Base-by-base conservation (phyloP, 1,139 yeast species). In the Scheffersomyces illinoinensis region DNA sequence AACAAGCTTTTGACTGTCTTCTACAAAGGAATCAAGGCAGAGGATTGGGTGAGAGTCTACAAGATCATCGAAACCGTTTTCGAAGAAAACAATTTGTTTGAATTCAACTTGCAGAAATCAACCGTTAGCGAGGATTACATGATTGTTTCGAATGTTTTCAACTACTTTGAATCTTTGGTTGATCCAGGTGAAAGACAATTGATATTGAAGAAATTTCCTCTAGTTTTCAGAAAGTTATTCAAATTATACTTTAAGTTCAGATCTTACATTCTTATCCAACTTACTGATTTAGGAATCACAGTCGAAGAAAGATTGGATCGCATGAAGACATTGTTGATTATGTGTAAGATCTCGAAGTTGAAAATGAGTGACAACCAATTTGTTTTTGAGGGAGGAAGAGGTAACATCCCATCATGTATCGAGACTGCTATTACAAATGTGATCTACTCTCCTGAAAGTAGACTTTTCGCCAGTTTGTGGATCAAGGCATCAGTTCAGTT, bases 341-440 rank as follows among this genome's bases (percentile, higher is more conserved):
- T 90, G 77, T 75, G 91, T 47, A 89, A 90, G 55, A 83, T 90
- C 47, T 78, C 88, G 52, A 83, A 90, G 60, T 74, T 88, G 65
- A 87, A 91, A 68, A 93, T 92, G 95, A 78, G 82, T 54, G 83
- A 83, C 48, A 88, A 85, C 61, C 79, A 88, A 57, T 88, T 89
- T 69, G 81, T 81, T 19, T 79, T 79, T 61, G 83, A 78, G 59
- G 79, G 82, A 6, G 75, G 71, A 18, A 67, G 68, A 24, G 72
- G 72, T 12, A 84, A 83, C 61, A 86, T 93, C 26, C 98, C 98
- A 1, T 89, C 97, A 2, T 89, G 93, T 69, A 81, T 95, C 59
- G 98, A 93, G 70, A 82, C 93, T 5, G 93, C 97, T 6, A 79
- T 93, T 50, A 79, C 86, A 0, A 87, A 90, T 64, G 93, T 93